These are phyloP conservation scores for Trypanosomatidae sp. DNA, from an alignment of 208 protist species.

Conservation along the genomic window DNA sequence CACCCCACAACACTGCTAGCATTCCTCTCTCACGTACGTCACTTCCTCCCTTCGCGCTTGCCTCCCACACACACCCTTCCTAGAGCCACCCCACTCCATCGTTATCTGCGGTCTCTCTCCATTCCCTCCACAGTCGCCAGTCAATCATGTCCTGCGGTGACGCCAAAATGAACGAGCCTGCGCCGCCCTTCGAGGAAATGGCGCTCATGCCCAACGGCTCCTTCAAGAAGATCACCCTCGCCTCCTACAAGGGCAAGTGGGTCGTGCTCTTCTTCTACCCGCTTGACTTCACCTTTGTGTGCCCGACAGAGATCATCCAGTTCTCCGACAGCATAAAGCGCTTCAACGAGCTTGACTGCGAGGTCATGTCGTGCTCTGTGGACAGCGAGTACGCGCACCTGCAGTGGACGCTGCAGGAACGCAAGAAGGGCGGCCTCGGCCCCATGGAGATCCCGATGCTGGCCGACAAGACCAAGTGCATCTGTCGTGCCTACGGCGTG, in stretches of 20 bases:
- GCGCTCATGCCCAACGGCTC: slow-evolving; percentile 93
- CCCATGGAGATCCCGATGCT: slow-evolving; percentile 96
- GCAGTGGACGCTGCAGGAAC: slow-evolving; percentile 94
- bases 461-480: slow-evolving; percentile 94
- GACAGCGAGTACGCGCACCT: slow-evolving; percentile 97
- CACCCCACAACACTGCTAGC: background rate
- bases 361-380: slow-evolving; percentile 93
- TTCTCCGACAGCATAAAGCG: slow-evolving; percentile 93
- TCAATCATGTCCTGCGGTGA: slow-evolving; percentile 3
- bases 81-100: background rate
- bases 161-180: slow-evolving; percentile 66
- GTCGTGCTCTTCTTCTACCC: slow-evolving; percentile 98
- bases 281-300: slow-evolving; percentile 98
- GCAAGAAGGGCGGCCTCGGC: slow-evolving; percentile 97
- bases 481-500: slow-evolving; percentile 92
- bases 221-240: slow-evolving; percentile 93
- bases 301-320: slow-evolving; percentile 97
- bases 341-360: slow-evolving; percentile 88
- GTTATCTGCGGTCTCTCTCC: background rate
- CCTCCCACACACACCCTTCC: background rate
- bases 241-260: slow-evolving; percentile 94
- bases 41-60: background rate
- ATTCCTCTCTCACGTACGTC: background rate
- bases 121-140: background rate
- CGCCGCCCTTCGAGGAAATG: slow-evolving; percentile 88